Evolutionary conservation across 2,329 filamentous ascomycete genomes (phyloP), one percentile per base, ranked within the genome.

Genomic region (Pseudogymnoascus sp.): DNA sequence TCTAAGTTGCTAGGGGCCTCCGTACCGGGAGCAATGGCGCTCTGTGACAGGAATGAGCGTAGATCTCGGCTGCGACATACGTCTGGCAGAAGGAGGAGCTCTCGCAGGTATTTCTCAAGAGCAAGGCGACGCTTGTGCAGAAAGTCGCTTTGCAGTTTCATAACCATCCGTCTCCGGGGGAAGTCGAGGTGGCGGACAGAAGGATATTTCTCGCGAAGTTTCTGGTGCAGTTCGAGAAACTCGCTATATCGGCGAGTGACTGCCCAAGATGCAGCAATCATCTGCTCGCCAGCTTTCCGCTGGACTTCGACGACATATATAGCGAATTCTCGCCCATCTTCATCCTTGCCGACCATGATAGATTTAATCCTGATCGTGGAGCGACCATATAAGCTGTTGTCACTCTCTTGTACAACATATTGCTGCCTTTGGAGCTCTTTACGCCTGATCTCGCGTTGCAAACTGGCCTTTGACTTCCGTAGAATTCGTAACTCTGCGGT

Each of bases 341-440:
- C 89, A 68, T 97, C 95, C 66, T 87, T 88, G 5, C 92, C 93
- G 12, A 97, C 91, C 77, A 96, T 91, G 62, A 96, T 93, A 0
- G 90, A 91, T 72, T 95, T 95, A 73, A 99, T 97, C 69, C 85
- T 89, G 70, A 97, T 86, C 0, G 86, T 91, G 2, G 95, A 93
- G 16, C 93, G 89, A 2, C 95, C 95, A 71, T 96, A 97, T 23
- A 99, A 80, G 74, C 92, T 96, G 75, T 96, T 99, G 74, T 99
- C 96, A 72, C 92, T 97, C 76, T 99, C 95, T 75, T 99, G 95
- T 6, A 97, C 86, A 54, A 96, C 91, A 70, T 99, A 99, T 73
- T 99, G 96, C 75, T 96, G 95, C 62, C 93, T 85, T 74, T 99
- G 95, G 71, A 99, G 83, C 75, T 97, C 93, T 73, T 97, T 99